A percentile compares a stretch with the other conserved stretches of the same genome.
Conservation (phyloP, 2,329 filamentous ascomycete genomes). For the Talaromyces rugulosus region DNA sequence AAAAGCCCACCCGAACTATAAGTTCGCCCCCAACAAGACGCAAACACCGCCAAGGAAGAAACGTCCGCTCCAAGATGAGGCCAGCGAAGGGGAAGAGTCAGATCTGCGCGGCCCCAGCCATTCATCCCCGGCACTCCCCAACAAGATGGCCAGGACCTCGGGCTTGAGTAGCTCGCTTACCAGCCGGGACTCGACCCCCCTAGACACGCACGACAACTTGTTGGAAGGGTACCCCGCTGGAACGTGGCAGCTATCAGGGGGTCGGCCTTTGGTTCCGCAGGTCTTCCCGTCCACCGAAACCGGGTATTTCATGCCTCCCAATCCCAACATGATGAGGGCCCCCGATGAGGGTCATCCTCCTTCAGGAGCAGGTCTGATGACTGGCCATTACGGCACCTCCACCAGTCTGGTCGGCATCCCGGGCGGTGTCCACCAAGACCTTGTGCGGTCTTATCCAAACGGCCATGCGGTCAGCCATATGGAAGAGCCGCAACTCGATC, state of each 20-base stretch:
- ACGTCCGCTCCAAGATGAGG: slow-evolving; percentile 30
- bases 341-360: slow-evolving; percentile 42
- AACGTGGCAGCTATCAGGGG: slow-evolving; percentile 37
- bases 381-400: slow-evolving; percentile 26
- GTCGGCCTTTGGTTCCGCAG: slow-evolving; percentile 34
- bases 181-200: slow-evolving; percentile 34
- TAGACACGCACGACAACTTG: slow-evolving; percentile 24
- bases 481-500: slow-evolving; percentile 37
- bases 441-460: slow-evolving; percentile 30
- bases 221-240: slow-evolving; percentile 34
- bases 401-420: slow-evolving; percentile 40
- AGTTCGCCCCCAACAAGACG: slow-evolving; percentile 81
- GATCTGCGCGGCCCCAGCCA: slow-evolving; percentile 15
- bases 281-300: not conserved
- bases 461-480: slow-evolving; percentile 14
- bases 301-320: slow-evolving; percentile 21
- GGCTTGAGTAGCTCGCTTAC: slow-evolving; percentile 24
- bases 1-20: slow-evolving; percentile 83
- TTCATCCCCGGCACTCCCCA: not conserved
- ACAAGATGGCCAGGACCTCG: slow-evolving; percentile 21
- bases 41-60: slow-evolving; percentile 47
- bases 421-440: slow-evolving; percentile 39
- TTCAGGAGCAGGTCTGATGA: slow-evolving; percentile 28
- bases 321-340: slow-evolving; percentile 25
- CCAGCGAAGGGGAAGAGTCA: slow-evolving; percentile 37